phyloP scores from a whole-genome alignment of 2,329 filamentous ascomycete genomes.

The Sporothrix pseudoabietina region DNA sequence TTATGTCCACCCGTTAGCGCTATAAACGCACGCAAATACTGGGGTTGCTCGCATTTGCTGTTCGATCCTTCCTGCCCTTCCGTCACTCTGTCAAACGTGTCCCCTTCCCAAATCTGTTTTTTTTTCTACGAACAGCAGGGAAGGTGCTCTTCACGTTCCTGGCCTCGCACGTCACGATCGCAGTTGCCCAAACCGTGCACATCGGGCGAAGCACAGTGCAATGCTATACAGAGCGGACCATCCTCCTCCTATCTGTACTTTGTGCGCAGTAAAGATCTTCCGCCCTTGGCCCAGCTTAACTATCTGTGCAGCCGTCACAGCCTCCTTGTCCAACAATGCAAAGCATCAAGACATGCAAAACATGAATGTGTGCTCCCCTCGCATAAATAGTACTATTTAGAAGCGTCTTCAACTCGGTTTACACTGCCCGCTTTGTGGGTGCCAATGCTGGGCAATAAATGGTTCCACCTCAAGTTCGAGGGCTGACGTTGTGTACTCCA shows the following conservation, averaged over 20 bases:
- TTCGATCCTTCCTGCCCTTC: constrained; percentile 10
- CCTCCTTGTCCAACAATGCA: constrained; percentile 20
- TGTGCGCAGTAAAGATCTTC: background rate
- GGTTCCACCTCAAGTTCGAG: constrained; percentile 20
- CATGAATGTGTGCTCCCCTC: background rate
- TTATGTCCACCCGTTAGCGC: background rate
- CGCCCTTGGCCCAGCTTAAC: background rate
- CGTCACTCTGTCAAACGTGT: background rate
- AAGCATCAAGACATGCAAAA: background rate
- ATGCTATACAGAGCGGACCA: background rate
- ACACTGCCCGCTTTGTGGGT: background rate
- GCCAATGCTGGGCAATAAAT: background rate
- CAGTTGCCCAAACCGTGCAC: constrained; percentile 4
- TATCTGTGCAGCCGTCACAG: background rate
- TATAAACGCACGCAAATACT: background rate
- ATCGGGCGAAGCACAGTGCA: background rate
- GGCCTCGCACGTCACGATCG: background rate
- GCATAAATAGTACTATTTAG: too few species aligned
- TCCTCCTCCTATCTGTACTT: background rate
- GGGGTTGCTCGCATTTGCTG: background rate
- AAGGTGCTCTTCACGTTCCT: background rate
- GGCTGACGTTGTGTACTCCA: background rate
- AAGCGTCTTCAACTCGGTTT: background rate
- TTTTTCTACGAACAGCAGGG: background rate
- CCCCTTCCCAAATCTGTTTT: background rate